phyloP scores from a whole-genome alignment of 140 eudicot genomes.

The Senecio squalidus region DNA sequence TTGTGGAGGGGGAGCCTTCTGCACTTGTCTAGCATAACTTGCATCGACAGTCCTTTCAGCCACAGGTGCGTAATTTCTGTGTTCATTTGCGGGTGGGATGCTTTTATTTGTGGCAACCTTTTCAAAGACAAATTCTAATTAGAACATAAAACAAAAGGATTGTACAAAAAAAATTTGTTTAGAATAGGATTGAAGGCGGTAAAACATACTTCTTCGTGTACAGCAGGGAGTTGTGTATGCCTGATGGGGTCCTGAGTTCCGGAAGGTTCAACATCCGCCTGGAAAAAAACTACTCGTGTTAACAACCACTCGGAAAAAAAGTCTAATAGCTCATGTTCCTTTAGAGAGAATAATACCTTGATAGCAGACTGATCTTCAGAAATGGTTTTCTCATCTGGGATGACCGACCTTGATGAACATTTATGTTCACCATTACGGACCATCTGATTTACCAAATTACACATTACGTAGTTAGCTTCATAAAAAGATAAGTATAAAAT shows the following conservation, averaged over 20 bases:
- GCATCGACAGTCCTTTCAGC: conserved; percentile 46
- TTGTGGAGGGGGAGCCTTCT: conserved; percentile 27
- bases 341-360: conserved; percentile 32
- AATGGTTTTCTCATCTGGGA: conserved; percentile 47
- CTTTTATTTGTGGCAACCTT: conserved; percentile 29
- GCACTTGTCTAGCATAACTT: conserved; percentile 39
- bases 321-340: neutral
- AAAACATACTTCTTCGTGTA: conserved; percentile 67
- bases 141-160: neutral
- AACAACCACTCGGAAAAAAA: conserved; percentile 16
- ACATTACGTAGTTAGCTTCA: neutral
- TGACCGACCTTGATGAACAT: conserved; percentile 35
- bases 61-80: conserved; percentile 28
- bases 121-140: neutral
- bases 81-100: conserved; percentile 16
- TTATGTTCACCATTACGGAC: conserved; percentile 62
- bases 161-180: neutral
- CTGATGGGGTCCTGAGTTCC: conserved; percentile 27
- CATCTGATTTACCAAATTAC: conserved; percentile 33
- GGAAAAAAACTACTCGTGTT: conserved; percentile 37
- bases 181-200: conserved; percentile 7
- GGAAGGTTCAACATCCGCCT: conserved; percentile 34
- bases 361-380: conserved; percentile 40
- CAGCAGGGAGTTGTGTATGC: conserved; percentile 51
- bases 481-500: conserved; percentile 1